Evolutionary conservation across 2,329 filamentous ascomycete species (phyloP), one percentile per base, ranked within the genome.

Genomic region (Ceratocystis huliohia): DNA sequence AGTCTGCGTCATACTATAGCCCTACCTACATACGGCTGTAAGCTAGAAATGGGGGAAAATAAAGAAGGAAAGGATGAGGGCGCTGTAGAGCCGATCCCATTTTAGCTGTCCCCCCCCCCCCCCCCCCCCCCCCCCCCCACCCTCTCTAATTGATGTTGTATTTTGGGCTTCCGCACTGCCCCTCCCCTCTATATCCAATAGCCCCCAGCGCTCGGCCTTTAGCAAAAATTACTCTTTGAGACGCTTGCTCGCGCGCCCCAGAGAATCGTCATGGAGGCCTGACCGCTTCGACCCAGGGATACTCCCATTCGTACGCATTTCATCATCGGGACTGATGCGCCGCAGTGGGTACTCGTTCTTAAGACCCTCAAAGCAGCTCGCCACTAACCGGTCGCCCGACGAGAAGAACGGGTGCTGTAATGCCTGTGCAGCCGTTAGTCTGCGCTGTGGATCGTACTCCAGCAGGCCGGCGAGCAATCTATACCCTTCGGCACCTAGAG

Each of bases 381-480:
- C 81, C 50, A 83, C 88, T 20, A 94, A 84, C 68, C 85, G 84
- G 25, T 88, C 86, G 1, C 86, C 86, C 71, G 85, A 86, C 44
- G 80, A 83, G 74, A 99, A 99, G 75, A 96, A 97, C 0, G 89
- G 85, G 71, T 96, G 92, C 71, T 91, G 84, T n/a, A 99, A 79
- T 1, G 94, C 94, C 72, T 92, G 84, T 56, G 90, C 87, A 0
- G 94, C 94, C 1, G 91, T 96, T 66, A 97, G 80, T 3, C 94
- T 84, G 74, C 91, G 92, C 64, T 88, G 84, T 0, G 94, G 94
- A 74, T 99, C 93, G 74, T 97, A 99, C 72, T 96, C 91, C 10
- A 99, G 82, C 62, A 99, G 80, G 0, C 86, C 87, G 3, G 88
- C 84, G 1, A 99, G 82, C 1, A 99, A 79, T 70, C 88, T 87